Base-by-base conservation (phyloP, 371 early-diverging fungal genomes). In the Rhizopus arrhizus region DNA sequence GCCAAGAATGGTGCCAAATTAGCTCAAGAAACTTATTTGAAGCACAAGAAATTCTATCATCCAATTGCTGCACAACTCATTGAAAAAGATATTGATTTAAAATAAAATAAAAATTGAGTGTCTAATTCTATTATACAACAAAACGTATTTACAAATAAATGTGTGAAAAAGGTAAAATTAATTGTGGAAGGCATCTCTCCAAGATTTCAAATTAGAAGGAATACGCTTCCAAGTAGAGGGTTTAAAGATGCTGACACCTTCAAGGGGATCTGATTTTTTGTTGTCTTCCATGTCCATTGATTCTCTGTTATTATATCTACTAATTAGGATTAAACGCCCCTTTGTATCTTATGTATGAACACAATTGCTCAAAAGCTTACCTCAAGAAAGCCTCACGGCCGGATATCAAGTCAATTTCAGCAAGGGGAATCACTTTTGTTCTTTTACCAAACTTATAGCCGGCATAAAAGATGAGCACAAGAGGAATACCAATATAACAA, bases 21-120 rank as follows among this genome's bases (percentile, higher is more conserved):
- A 46, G 97, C 98, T 11, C 78, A 75, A 57, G 74, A 89, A 63
- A 94, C 95, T 4, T 98, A 94, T 67, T 41, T 81, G 64, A 66
- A 85, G 49, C 74, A 94, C 74, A 85, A 85, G 56, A 72, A 75
- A 3, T 93, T 94, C 64, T 97, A 96, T 65, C 98, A 98, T 56
- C 97, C 98, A 5, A 97, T 98, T 67, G 93, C 94, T 55, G 84
- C 89, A 29, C 72, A 76, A 50, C 70, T 93, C 80, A 89, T 94
- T 41, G 89, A 84, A 63, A 94, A 93, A 73, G 93, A 94, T 66
- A 79, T 94, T 46, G 87, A 83, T 6, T 70, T 91, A 12, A 53
- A 53, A 13, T 15, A 53, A 40, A 53, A 48, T 29, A 22, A 22
- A 22, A 22, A 22, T 22, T 22, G 22, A 28, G 48, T 28, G 48